phyloP scores from a whole-genome alignment of 805 yeast species.

The Ogataea minuta region DNA sequence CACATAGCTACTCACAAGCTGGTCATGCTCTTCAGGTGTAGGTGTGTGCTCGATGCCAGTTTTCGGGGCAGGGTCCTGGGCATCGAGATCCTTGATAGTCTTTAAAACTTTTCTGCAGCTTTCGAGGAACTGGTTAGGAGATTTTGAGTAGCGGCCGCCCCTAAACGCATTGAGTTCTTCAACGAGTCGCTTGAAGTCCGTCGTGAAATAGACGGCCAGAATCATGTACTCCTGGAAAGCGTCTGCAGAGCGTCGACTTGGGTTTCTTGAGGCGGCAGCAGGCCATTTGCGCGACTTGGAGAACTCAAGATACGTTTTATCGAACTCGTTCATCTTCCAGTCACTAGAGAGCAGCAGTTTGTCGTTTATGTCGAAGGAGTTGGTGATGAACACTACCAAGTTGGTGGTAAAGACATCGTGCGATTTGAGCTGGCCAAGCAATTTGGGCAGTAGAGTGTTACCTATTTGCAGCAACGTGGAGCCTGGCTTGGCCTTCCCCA shows the following conservation, averaged over 20 bases:
- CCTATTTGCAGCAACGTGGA: conserved; percentile 31
- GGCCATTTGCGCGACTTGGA: conserved; percentile 23
- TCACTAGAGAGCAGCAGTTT: conserved; percentile 28
- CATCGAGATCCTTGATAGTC: conserved; percentile 16
- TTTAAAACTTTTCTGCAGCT: conserved; percentile 14
- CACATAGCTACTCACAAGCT: conserved; percentile 13
- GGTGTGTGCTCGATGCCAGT: conserved; percentile 1
- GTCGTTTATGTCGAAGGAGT: conserved; percentile 31
- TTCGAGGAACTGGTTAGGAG: conserved; percentile 11
- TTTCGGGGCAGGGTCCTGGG: conserved; percentile 5
- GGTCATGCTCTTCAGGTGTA: conserved; percentile 7
- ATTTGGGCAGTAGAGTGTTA: conserved; percentile 25
- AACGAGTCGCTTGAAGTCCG: conserved; percentile 17
- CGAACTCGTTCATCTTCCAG: conserved; percentile 27
- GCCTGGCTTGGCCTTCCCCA: conserved; percentile 35
- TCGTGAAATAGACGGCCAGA: conserved; percentile 17
- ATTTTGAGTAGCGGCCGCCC: conserved; percentile 16
- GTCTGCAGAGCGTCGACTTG: conserved; percentile 13
- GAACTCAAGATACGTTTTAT: conserved; percentile 19
- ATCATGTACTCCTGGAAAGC: conserved; percentile 20
- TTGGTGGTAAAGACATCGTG: conserved; percentile 26
- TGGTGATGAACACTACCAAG: conserved; percentile 24
- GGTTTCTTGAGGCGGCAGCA: conserved; percentile 1
- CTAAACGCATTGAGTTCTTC: conserved; percentile 19
- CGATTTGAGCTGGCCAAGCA: conserved; percentile 20